These are phyloP conservation scores for Kwoniella shivajii DNA, from an alignment of 1,284 basidiomycete species.

Conservation along the genomic window DNA sequence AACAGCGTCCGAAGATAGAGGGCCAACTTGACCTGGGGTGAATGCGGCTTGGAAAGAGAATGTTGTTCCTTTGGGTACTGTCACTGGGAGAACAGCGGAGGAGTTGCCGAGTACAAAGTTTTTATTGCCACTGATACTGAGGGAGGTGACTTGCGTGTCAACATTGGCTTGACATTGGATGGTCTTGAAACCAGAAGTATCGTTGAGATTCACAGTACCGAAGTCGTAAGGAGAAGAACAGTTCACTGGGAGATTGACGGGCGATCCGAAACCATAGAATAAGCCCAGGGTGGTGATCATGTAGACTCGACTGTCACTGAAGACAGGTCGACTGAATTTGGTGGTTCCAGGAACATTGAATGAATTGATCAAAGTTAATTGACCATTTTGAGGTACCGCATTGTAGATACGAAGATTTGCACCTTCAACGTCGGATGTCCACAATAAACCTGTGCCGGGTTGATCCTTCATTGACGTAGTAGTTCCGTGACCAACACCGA, in stretches of 20 bases:
- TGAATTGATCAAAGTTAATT: conserved; percentile 17
- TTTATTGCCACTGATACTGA: conserved; percentile 16
- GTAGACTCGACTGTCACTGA: conserved; percentile 17
- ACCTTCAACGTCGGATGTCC: conserved; percentile 16
- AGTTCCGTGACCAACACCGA: conserved; percentile 18
- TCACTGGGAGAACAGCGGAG: conserved; percentile 9
- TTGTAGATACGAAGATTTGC: conserved; percentile 18
- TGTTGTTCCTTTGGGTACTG: conserved; percentile 1
- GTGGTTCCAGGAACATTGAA: conserved; percentile 16
- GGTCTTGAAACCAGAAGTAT: conserved; percentile 5
- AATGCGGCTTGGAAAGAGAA: conserved; percentile 21
- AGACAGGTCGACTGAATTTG: conserved; percentile 17
- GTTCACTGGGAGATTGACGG: conserved; percentile 18
- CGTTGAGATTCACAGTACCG: conserved; percentile 17
- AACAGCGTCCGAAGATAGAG: conserved; percentile 15
- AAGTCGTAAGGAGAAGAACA: conserved; percentile 16
- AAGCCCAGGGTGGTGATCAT: conserved; percentile 7
- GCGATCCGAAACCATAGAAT: conserved; percentile 20
- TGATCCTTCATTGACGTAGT: conserved; percentile 15
- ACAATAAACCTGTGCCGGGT: conserved; percentile 17
- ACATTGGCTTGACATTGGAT: conserved; percentile 12
- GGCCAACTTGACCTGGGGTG: conserved; percentile 12
- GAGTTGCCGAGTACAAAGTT: conserved; percentile 17
- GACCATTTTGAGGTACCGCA: conserved; percentile 17
- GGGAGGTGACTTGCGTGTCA: conserved; percentile 8